phyloP scores from a whole-genome alignment of 441 rosid species.

The Kokia cookei region DNA sequence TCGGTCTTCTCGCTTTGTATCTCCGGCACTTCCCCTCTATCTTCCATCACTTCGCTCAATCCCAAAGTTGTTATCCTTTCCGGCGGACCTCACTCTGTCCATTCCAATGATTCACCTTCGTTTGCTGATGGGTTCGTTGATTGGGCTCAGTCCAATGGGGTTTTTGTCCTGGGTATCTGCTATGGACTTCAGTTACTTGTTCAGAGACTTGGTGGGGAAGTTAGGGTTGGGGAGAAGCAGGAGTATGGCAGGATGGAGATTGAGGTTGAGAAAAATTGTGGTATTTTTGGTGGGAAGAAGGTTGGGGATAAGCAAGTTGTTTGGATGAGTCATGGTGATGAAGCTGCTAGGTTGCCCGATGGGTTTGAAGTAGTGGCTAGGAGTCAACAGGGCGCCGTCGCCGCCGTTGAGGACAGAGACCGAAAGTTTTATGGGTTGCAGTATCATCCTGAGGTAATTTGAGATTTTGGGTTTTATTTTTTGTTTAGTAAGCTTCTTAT shows the following conservation, averaged over 20 bases:
- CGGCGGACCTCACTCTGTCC: slow-evolving; percentile 95
- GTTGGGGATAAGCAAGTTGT: slow-evolving; percentile 70
- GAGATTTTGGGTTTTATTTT: neutral
- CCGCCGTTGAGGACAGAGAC: slow-evolving; percentile 55
- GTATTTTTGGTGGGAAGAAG: slow-evolving; percentile 53
- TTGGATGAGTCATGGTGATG: slow-evolving; percentile 99
- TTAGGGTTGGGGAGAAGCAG: slow-evolving; percentile 64
- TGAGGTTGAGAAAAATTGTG: slow-evolving; percentile 42
- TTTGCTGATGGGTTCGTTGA: slow-evolving; percentile 66
- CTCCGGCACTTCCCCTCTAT: slow-evolving; percentile 70
- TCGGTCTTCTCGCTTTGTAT: slow-evolving; percentile 81
- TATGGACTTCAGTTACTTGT: slow-evolving; percentile 84
- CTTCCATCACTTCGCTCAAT: slow-evolving; percentile 44
- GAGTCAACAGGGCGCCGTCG: slow-evolving; percentile 81
- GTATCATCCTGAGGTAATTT: slow-evolving; percentile 86
- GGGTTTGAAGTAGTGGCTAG: slow-evolving; percentile 76
- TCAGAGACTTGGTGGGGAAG: slow-evolving; percentile 75
- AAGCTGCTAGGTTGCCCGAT: slow-evolving; percentile 54
- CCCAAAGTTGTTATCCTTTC: slow-evolving; percentile 87
- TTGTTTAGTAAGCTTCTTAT: neutral
- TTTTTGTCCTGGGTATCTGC: slow-evolving; percentile 70
- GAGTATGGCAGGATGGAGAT: slow-evolving; percentile 98
- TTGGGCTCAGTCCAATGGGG: slow-evolving; percentile 60
- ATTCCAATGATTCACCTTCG: slow-evolving; percentile 50
- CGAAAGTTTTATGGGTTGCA: slow-evolving; percentile 80